These are phyloP conservation scores for Gnaphalium uliginosum DNA, from an alignment of 129 eudicot genomes.

Conservation along the genomic window DNA sequence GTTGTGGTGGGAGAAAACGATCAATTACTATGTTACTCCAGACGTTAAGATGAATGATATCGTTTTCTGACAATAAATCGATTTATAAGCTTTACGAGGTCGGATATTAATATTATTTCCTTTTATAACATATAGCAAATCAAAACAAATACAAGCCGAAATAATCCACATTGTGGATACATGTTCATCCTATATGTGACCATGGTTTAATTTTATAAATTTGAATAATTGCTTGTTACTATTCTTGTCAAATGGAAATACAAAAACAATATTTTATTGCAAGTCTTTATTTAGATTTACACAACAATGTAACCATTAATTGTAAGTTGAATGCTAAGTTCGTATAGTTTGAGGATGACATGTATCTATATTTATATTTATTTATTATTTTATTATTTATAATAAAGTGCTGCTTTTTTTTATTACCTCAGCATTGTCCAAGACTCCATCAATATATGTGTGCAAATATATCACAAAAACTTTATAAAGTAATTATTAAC, in stretches of 20 bases:
- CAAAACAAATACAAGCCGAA: slow-evolving; percentile 7
- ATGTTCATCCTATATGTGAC: slow-evolving; percentile 29
- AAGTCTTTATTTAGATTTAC: background rate
- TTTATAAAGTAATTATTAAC: no score
- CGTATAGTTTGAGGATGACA: background rate
- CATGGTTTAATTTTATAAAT: slow-evolving; percentile 19
- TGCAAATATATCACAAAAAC: no score
- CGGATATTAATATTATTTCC: background rate
- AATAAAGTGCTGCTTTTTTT: background rate
- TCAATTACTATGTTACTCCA: slow-evolving; percentile 33
- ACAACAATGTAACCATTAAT: no score
- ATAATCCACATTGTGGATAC: slow-evolving; percentile 16
- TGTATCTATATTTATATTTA: background rate
- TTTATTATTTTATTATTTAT: background rate
- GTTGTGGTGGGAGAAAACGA: slow-evolving; percentile 55
- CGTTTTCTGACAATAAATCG: background rate
- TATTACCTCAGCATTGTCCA: background rate
- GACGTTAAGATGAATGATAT: slow-evolving; percentile 11
- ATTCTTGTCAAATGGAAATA: background rate
- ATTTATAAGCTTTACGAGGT: background rate
- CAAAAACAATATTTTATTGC: background rate
- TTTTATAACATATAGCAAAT: no score
- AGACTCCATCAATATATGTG: background rate
- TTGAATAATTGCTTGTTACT: slow-evolving; percentile 23
- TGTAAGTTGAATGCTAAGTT: background rate